Evolutionary conservation across 78 protist species (phyloP), one percentile per base, ranked within the genome.

Genomic region (Chrysochromulina tobinii): DNA sequence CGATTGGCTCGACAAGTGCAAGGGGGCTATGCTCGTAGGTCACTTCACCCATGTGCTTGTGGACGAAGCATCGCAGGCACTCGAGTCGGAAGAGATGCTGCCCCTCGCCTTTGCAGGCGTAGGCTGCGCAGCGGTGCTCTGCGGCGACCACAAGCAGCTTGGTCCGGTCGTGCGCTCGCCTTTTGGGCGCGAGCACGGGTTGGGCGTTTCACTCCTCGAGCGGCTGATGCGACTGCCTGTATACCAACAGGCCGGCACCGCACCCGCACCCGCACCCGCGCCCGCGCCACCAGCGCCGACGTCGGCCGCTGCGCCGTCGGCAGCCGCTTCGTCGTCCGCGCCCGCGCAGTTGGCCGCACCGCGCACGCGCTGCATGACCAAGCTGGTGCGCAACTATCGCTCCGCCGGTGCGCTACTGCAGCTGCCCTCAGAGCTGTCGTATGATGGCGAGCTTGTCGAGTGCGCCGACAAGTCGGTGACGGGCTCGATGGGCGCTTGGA

Each of bases 131-230:
- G 58, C 83, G 21, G 87, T 83, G 53, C 12, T 83, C 53, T 15
- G 57, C 27, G 94, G 94, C 18, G 94, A 92, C 72, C 94, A 48
- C 81, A 3, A 1, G 57, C 94, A 92, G 92, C 90, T 92, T 12
- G 94, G 94, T 0, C 92, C 94, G 54, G 1, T 15, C 55, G 38
- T 88, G 21, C 92, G 81, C 23, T 57, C 83, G 1, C 0, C 17
- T n/a, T 20, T 17, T 2, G 9, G 75, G 51, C 12, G 59, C 25
- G 15, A 0, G 50, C 64, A 64, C 67, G 94, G 94, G 66, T 83
- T 88, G 14, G 57, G 17, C 38, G 2, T 25, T 14, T 88, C 92
- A 5, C 27, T 88, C n/a, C 88, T 59, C 12, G 94, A 81, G 83
- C 90, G 94, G 27, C 89, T 92, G 51, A 64, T 81, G 53, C 1